Conservation (phyloP, 768 basidiomycete species). For the Leccinum subgranulosum region DNA sequence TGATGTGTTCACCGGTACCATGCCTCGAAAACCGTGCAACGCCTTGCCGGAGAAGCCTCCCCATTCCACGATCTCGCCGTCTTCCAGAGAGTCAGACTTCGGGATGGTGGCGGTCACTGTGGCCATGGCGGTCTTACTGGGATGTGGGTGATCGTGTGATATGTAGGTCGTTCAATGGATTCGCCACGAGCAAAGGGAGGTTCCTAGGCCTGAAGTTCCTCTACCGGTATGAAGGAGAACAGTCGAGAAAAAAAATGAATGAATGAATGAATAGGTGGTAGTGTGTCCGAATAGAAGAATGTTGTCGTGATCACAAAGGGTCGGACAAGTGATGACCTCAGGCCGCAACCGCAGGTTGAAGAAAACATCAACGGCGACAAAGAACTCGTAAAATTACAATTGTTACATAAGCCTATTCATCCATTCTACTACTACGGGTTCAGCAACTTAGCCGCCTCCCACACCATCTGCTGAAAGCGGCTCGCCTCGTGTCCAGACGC, state of each 20-base stretch:
- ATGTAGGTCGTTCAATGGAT: no score
- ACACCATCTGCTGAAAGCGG: slow-evolving; percentile 22
- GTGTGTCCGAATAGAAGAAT: no score
- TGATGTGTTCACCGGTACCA: no score
- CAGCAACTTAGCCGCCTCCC: slow-evolving; percentile 11
- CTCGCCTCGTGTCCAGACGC: neutral
- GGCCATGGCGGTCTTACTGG: no score
- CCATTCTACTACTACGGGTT: neutral
- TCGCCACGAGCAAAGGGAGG: neutral
- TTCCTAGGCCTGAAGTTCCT: no score
- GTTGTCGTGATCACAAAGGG: no score
- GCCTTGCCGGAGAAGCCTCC: neutral
- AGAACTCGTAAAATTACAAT: no score
- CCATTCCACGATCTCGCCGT: slow-evolving; percentile 22
- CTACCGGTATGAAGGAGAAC: no score
- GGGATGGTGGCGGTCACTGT: neutral
- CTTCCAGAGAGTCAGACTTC: slow-evolving; percentile 10
- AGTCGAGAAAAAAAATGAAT: no score
- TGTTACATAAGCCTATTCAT: neutral
- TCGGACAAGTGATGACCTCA: no score
- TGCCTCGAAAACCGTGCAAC: neutral
- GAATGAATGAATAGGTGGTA: no score
- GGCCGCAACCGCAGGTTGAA: neutral
- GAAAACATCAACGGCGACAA: neutral
- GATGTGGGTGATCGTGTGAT: no score